Percentiles rank a stretch among this genome's conserved stretches.
Evolutionary conservation across 441 rosid species (phyloP).

Genomic region (Jatropha podagrica): DNA sequence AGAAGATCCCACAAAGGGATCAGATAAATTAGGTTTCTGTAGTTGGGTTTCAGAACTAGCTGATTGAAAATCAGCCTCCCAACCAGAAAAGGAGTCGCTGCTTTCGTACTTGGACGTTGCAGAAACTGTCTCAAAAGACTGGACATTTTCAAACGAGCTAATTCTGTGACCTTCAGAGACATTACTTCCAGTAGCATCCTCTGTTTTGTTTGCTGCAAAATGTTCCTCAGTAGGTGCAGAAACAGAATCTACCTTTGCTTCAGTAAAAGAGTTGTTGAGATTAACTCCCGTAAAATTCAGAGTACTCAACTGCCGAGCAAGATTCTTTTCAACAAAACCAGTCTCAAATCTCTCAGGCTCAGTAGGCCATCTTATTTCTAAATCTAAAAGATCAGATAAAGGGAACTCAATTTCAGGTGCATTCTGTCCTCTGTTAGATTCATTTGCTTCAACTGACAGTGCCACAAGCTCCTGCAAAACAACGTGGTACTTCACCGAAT

Average conservation of each 20-base stretch:
- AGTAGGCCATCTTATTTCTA: slow-evolving; percentile 66
- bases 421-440: slow-evolving; percentile 39
- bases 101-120: slow-evolving; percentile 30
- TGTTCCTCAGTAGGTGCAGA: slow-evolving; percentile 32
- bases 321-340: slow-evolving; percentile 27
- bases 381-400: slow-evolving; percentile 62
- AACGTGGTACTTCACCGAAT: slow-evolving; percentile 14
- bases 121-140: slow-evolving; percentile 32
- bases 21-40: slow-evolving; percentile 38
- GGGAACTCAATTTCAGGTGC: slow-evolving; percentile 34
- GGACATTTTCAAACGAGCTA: slow-evolving; percentile 49
- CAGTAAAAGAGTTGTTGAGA: slow-evolving; percentile 46
- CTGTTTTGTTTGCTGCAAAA: slow-evolving; percentile 20
- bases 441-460: slow-evolving; percentile 38
- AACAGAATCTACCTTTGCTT: slow-evolving; percentile 34
- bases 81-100: slow-evolving; percentile 44
- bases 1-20: slow-evolving; percentile 42
- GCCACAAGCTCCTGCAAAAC: slow-evolving; percentile 65
- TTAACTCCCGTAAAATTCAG: slow-evolving; percentile 49
- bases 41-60: slow-evolving; percentile 32
- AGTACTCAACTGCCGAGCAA: slow-evolving; percentile 28
- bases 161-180: slow-evolving; percentile 34
- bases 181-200: slow-evolving; percentile 29
- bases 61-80: slow-evolving; percentile 60
- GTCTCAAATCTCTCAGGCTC: slow-evolving; percentile 35